Evolutionary conservation across 2,329 filamentous ascomycete genomes (phyloP).

Genomic region (Pseudocercospora eumusae): DNA sequence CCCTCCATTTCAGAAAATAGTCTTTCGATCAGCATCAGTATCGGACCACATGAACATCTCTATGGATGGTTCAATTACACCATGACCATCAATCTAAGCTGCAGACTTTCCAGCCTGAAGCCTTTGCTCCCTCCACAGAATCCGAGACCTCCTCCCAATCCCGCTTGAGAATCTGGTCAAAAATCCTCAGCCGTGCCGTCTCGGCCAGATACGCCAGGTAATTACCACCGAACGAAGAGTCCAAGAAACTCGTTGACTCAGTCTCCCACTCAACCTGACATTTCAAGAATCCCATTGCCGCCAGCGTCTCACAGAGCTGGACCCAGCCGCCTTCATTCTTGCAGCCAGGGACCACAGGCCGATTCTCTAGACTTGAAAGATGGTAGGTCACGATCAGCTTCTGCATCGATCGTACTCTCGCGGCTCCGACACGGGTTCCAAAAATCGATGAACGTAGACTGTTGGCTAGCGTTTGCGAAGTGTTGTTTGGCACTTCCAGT

Average conservation of each 20-base stretch:
- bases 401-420: background rate
- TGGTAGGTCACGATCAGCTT: conserved; percentile 13
- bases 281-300: conserved; percentile 7
- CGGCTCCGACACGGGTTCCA: background rate
- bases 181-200: conserved; percentile 15
- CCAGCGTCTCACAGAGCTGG: conserved; percentile 10
- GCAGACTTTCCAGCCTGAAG: background rate
- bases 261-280: conserved; percentile 17
- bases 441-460: background rate
- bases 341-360: conserved; percentile 1
- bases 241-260: conserved; percentile 12
- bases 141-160: conserved; percentile 17
- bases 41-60: background rate
- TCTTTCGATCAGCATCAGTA: too few species aligned
- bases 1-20: too few species aligned
- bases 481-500: conserved; percentile 21
- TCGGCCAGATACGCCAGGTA: conserved; percentile 20
- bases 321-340: conserved; percentile 13
- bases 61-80: background rate
- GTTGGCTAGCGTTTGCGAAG: background rate
- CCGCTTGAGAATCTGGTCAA: conserved; percentile 8
- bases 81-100: background rate
- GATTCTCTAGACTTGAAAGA: conserved; percentile 18
- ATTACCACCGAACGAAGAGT: conserved; percentile 16
- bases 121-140: background rate